Base-by-base conservation (phyloP, 208 protist genomes). In the Entamoeba invadens region DNA sequence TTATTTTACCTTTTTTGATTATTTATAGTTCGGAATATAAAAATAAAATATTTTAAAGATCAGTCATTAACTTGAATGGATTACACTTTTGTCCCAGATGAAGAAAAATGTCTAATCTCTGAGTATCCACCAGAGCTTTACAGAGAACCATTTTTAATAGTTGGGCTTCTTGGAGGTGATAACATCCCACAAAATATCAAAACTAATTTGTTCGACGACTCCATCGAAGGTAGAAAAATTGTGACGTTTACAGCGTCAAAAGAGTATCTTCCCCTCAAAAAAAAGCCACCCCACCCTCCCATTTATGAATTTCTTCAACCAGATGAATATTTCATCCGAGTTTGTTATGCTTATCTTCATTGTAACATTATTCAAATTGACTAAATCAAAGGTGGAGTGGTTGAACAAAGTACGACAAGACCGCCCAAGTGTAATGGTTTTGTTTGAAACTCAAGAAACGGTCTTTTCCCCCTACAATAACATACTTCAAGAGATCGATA, bases 221-320 rank as follows among this genome's bases (percentile, higher is more conserved):
- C 31, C 38, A n/a, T 10, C 8, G 57, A 35, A n/a, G 57, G 38
- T 12, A 87, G 57, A n/a, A 87, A 87, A 87, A 87, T 87, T 87
- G 57, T 87, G 31, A 14, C 57, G 5, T 87, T 42, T 31, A 35
- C 25, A 12, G 38, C 57, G 38, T 42, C 8, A 35, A 87, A 87
- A n/a, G 57, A 87, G 38, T 87, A 87, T 87, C 38, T 87, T 42
- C 57, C 57, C 12, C 25, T 87, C 12, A 12, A 35, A 87, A 87
- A 87, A 87, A 21, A 87, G 38, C 57, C 31, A 87, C 31, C 31
- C 31, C 31, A 35, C 8, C 31, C 31, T 87, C 31, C 31, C 25
- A 87, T 87, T 87, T 87, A 87, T 87, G 57, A 87, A 87, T 87
- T 87, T n/a, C 21, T 87, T 35, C 57, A 87, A 87, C 57, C 57